These are phyloP conservation scores for Fusarium sp. DNA, from an alignment of 2,329 filamentous ascomycete genomes.

Conservation along the genomic window DNA sequence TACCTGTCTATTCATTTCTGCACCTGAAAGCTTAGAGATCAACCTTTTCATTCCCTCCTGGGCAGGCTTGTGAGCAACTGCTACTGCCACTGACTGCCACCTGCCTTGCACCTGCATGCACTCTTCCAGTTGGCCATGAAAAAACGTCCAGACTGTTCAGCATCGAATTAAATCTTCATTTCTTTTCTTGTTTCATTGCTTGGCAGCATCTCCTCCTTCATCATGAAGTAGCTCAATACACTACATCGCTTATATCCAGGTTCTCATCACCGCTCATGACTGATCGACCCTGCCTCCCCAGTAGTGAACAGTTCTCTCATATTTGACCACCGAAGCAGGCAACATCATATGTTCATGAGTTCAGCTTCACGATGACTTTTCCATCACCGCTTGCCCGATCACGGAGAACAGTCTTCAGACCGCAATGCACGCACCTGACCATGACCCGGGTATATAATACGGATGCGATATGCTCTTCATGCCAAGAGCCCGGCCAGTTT, in stretches of 20 bases:
- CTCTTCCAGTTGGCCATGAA: background rate
- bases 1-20: too few species aligned
- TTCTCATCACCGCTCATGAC: background rate
- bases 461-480: slow-evolving; percentile 67
- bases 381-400: slow-evolving; percentile 19
- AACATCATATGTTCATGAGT: background rate
- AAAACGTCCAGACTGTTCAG: background rate
- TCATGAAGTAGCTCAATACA: slow-evolving; percentile 25
- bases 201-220: background rate
- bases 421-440: slow-evolving; percentile 73
- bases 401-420: slow-evolving; percentile 43
- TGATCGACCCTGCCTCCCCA: background rate
- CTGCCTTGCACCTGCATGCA: slow-evolving; percentile 43
- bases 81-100: slow-evolving; percentile 41
- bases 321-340: background rate
- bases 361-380: slow-evolving; percentile 33
- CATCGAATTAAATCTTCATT: background rate
- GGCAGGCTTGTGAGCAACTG: slow-evolving; percentile 11
- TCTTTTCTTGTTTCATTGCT: background rate
- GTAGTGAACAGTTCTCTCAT: background rate
- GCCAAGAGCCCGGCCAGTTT: slow-evolving; percentile 65
- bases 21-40: too few species aligned
- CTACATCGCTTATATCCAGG: slow-evolving; percentile 21
- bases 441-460: slow-evolving; percentile 74
- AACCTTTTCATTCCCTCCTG: background rate